Conservation (phyloP, 2,329 filamentous ascomycete genomes). For the Epichloe amarillans region DNA sequence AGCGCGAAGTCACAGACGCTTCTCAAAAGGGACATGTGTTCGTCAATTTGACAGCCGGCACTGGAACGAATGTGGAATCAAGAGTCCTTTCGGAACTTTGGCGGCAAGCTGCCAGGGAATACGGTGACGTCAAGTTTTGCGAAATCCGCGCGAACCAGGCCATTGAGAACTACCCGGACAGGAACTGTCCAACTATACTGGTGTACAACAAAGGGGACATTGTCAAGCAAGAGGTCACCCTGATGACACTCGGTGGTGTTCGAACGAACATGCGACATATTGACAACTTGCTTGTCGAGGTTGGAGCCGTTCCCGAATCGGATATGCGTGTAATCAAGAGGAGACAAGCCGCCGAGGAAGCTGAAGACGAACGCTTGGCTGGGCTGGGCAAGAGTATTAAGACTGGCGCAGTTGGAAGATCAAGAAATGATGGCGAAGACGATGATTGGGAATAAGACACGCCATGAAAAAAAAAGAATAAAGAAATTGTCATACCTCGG, state of each 20-base stretch:
- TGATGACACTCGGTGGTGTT: conserved; percentile 64
- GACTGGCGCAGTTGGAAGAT: conserved; percentile 33
- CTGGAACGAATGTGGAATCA: conserved; percentile 74
- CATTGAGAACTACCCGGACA: conserved; percentile 91
- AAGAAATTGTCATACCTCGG: neutral
- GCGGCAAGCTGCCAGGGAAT: conserved; percentile 70
- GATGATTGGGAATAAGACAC: conserved; percentile 50
- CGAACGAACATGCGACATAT: conserved; percentile 60
- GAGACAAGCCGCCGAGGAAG: conserved; percentile 45
- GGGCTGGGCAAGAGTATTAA: conserved; percentile 31
- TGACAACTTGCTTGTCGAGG: conserved; percentile 66
- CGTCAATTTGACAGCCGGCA: conserved; percentile 69
- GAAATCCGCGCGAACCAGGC: conserved; percentile 86
- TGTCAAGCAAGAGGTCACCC: conserved; percentile 78
- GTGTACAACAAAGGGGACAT: conserved; percentile 92
- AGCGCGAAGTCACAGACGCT: conserved; percentile 80
- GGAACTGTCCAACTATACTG: conserved; percentile 86
- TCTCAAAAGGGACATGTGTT: conserved; percentile 57
- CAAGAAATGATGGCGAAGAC: conserved; percentile 30
- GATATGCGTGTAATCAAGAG: conserved; percentile 65
- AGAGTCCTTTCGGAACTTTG: conserved; percentile 73
- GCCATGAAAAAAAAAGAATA: neutral
- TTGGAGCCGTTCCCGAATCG: conserved; percentile 65
- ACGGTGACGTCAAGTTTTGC: conserved; percentile 93
- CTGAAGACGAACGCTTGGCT: conserved; percentile 40